Evolutionary conservation across 768 basidiomycete species (phyloP).

Genomic region (Ramaria sp.): DNA sequence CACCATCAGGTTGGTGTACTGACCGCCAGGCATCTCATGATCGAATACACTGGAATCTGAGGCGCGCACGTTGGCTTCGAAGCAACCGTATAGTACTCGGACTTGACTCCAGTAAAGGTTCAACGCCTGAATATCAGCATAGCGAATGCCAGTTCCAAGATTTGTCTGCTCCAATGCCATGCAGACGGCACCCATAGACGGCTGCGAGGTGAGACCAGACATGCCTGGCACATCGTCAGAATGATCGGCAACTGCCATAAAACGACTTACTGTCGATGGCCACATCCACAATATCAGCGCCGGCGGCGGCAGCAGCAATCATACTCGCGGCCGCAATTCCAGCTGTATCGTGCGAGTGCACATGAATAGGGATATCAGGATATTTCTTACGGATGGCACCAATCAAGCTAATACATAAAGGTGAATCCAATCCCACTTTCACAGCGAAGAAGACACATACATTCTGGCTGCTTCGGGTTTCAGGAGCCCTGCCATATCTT

Average conservation of each 20-base stretch:
- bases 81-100: conserved; percentile 88
- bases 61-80: conserved; percentile 95
- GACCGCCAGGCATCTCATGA: conserved; percentile 99
- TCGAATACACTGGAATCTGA: conserved; percentile 98
- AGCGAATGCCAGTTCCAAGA: conserved; percentile 91
- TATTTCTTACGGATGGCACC: conserved; percentile 92
- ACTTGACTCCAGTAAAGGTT: conserved; percentile 99
- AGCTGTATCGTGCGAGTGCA: conserved; percentile 98
- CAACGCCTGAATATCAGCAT: conserved; percentile 93
- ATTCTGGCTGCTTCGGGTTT: conserved; percentile 90
- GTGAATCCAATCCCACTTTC: neutral
- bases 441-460: conserved; percentile 34
- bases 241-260: neutral
- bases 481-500: conserved; percentile 97
- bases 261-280: conserved; percentile 84
- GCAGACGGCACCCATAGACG: conserved; percentile 96
- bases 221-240: conserved; percentile 49
- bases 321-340: conserved; percentile 97
- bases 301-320: conserved; percentile 92
- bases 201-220: conserved; percentile 97
- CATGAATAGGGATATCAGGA: conserved; percentile 96
- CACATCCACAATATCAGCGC: conserved; percentile 95
- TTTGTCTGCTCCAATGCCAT: conserved; percentile 90
- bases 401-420: conserved; percentile 50
- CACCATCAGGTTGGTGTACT: conserved; percentile 91